phyloP scores from a whole-genome alignment of 2,329 filamentous ascomycete species.

The Colletotrichum cuscutae region DNA sequence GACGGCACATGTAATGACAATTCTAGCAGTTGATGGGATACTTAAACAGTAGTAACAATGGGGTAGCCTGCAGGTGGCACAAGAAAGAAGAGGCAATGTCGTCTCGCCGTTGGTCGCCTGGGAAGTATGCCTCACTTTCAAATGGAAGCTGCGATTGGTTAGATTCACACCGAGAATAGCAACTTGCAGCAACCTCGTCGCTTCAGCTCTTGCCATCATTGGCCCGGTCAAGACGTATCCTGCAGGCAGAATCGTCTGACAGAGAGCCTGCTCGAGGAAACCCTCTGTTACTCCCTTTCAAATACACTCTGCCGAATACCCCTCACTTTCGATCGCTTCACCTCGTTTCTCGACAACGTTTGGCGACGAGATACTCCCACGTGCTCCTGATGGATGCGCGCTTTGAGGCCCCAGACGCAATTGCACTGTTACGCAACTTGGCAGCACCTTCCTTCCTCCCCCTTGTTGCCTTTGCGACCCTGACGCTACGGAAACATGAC shows the following conservation, averaged over 20 bases:
- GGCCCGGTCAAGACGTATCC: background rate
- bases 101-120: background rate
- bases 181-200: background rate
- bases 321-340: background rate
- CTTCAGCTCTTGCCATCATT: background rate
- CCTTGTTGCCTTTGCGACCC: no score
- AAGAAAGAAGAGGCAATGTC: background rate
- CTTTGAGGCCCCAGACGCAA: background rate
- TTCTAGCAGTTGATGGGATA: fast-evolving
- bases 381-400: fast-evolving
- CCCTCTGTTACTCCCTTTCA: no score
- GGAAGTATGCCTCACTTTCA: background rate
- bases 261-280: background rate
- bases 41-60: fast-evolving
- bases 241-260: background rate
- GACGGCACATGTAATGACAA: no score
- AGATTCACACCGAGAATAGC: background rate
- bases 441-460: no score
- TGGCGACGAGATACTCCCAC: background rate
- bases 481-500: background rate
- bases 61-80: no score
- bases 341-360: no score
- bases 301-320: no score
- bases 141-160: background rate
- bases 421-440: fast-evolving